These are phyloP conservation scores for Kluyveromyces aestuarii DNA, from an alignment of 805 yeast species.

Conservation along the genomic window DNA sequence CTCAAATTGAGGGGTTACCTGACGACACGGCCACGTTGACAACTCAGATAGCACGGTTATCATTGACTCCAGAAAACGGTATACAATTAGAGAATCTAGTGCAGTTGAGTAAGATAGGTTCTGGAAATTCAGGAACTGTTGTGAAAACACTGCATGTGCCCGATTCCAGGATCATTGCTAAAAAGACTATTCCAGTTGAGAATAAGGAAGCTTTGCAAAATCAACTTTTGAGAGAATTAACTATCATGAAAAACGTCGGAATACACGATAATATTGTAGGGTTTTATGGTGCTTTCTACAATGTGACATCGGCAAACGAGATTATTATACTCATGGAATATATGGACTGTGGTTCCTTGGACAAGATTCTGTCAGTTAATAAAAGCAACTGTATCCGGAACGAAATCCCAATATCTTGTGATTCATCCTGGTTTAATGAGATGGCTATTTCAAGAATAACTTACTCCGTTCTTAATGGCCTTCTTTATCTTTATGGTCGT, in stretches of 20 bases:
- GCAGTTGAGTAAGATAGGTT: slow-evolving; percentile 68
- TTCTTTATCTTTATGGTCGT: slow-evolving; percentile 68
- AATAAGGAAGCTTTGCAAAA: slow-evolving; percentile 35
- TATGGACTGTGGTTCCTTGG: slow-evolving; percentile 90
- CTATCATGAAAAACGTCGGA: slow-evolving; percentile 85
- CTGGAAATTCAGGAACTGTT: slow-evolving; percentile 93
- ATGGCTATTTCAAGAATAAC: slow-evolving; percentile 65
- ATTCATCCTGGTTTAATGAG: slow-evolving; percentile 33
- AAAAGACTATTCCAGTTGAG: slow-evolving; percentile 80
- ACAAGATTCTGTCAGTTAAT: slow-evolving; percentile 52
- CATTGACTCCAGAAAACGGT: slow-evolving; percentile 13
- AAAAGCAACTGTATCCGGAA: slow-evolving; percentile 40
- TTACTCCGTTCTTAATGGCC: slow-evolving; percentile 68
- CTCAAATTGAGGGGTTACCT: slow-evolving; percentile 5
- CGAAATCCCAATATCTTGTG: slow-evolving; percentile 6
- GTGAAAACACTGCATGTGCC: slow-evolving; percentile 83
- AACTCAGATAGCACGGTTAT: slow-evolving; percentile 9
- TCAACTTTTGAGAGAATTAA: slow-evolving; percentile 80
- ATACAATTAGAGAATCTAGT: slow-evolving; percentile 61
- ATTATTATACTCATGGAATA: slow-evolving; percentile 93
- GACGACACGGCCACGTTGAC: slow-evolving; percentile 6
- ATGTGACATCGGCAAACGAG: slow-evolving; percentile 41
- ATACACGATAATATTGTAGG: slow-evolving; percentile 72
- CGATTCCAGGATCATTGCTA: slow-evolving; percentile 81
- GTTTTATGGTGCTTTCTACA: slow-evolving; percentile 83